Evolutionary conservation across 108 stramenopile species (phyloP).

Genomic region (Cylindrotheca closterium): DNA sequence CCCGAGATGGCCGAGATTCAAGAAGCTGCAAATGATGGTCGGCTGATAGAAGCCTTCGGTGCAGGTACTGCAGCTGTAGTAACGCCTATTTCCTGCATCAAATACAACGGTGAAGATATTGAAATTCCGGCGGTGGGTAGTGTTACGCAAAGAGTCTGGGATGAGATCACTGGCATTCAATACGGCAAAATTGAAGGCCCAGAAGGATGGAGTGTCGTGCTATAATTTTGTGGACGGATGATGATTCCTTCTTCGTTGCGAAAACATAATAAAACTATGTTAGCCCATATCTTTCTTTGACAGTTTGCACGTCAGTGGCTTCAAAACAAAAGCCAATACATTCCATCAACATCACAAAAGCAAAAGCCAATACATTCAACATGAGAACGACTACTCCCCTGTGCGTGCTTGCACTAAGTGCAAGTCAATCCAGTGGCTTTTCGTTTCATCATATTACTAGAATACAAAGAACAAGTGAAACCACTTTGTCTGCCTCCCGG

Average conservation of each 20-base stretch:
- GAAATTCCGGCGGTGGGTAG: constrained; percentile 75
- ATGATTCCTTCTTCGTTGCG: too few relatives aligned
- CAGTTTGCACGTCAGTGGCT: too few relatives aligned
- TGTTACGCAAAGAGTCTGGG: constrained; percentile 82
- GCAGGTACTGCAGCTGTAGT: constrained; percentile 97
- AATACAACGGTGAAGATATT: constrained; percentile 84
- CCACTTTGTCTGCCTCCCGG: background rate
- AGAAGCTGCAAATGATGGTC: constrained; percentile 68
- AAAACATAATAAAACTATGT: too few relatives aligned
- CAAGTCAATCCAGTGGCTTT: too few relatives aligned
- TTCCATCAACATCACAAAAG: too few relatives aligned
- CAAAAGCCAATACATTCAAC: too few relatives aligned
- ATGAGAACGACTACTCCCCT: too few relatives aligned
- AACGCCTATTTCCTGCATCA: constrained; percentile 79
- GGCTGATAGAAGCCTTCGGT: constrained; percentile 93
- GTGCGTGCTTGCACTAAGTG: too few relatives aligned
- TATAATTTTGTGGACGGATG: too few relatives aligned
- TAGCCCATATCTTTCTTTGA: too few relatives aligned
- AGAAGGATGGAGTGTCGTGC: constrained; percentile 44
- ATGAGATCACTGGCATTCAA: constrained; percentile 87
- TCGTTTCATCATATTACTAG: too few relatives aligned
- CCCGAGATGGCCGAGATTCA: constrained; percentile 84
- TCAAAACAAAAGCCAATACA: too few relatives aligned
- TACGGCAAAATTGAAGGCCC: constrained; percentile 80
- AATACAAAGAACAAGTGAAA: background rate